These are phyloP conservation scores for Penicillium atrosanguineum DNA, from an alignment of 495 filamentous ascomycete genomes.

Conservation along the genomic window DNA sequence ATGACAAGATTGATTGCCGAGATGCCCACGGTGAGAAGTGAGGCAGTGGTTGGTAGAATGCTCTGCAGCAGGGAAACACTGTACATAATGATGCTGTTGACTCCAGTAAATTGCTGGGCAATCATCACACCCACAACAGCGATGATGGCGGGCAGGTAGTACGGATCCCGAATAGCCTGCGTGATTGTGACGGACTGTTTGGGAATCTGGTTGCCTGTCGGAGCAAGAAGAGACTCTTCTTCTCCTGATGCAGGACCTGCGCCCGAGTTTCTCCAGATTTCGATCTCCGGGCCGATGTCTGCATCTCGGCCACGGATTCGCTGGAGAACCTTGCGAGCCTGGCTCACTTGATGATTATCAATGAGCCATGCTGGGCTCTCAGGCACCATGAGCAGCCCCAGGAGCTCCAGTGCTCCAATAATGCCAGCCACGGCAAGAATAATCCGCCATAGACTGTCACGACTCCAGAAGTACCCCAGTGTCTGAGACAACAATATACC, in stretches of 20 bases:
- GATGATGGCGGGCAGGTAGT: constrained; percentile 72
- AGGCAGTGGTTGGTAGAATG: constrained; percentile 73
- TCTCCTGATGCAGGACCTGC: constrained; percentile 49
- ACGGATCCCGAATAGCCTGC: constrained; percentile 58
- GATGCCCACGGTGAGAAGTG: constrained; percentile 77
- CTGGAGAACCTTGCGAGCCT: constrained; percentile 65
- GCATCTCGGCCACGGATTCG: constrained; percentile 67
- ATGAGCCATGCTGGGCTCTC: constrained; percentile 89
- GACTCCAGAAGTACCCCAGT: constrained; percentile 82
- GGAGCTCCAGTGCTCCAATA: constrained; percentile 61
- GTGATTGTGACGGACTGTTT: constrained; percentile 62
- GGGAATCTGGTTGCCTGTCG: constrained; percentile 24
- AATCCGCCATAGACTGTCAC: constrained; percentile 73
- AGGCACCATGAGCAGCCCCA: constrained; percentile 67
- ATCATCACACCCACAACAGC: constrained; percentile 90
- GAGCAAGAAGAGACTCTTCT: constrained; percentile 47
- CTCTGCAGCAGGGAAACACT: constrained; percentile 80
- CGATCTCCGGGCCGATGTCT: constrained; percentile 73
- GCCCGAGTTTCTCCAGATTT: constrained; percentile 52
- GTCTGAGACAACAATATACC: constrained; percentile 84
- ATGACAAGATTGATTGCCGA: constrained; percentile 82
- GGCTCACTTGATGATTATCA: constrained; percentile 56
- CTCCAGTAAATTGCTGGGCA: constrained; percentile 85
- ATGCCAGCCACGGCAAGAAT: constrained; percentile 73
- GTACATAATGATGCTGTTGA: constrained; percentile 99